phyloP scores from a whole-genome alignment of 2,329 filamentous ascomycete genomes.

The Dactylellina leptospora region DNA sequence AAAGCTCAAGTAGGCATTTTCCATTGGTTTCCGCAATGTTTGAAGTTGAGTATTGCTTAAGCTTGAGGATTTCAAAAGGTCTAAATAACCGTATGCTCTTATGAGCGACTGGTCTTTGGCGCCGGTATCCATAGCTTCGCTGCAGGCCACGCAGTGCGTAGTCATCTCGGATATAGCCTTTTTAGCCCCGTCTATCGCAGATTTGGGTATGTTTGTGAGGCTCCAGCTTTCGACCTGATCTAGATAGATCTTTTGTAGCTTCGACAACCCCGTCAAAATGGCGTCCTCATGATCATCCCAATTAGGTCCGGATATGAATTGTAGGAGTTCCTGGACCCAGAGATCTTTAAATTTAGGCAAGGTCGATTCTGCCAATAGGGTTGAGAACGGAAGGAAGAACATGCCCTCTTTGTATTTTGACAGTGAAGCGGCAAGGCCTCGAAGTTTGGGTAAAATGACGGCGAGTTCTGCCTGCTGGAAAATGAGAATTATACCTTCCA shows the following conservation, averaged over 20 bases:
- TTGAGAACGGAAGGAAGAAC: conserved; percentile 82
- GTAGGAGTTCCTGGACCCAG: conserved; percentile 28
- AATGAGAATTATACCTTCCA: conserved; percentile 22
- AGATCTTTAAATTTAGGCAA: conserved; percentile 72
- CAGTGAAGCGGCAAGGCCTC: conserved; percentile 71
- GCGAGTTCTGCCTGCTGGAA: conserved; percentile 75
- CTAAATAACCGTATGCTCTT: conserved; percentile 31
- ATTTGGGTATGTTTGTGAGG: conserved; percentile 8
- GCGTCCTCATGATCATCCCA: conserved; percentile 30
- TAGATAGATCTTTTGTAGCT: conserved; percentile 23
- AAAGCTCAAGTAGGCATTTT: not conserved
- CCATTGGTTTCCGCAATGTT: conserved; percentile 1
- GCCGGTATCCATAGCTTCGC: conserved; percentile 29
- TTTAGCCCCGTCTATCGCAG: conserved; percentile 8
- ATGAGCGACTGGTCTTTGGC: conserved; percentile 13
- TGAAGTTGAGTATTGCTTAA: conserved; percentile 1
- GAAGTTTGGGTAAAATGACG: conserved; percentile 75
- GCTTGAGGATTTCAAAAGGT: conserved; percentile 16
- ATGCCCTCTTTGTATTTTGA: conserved; percentile 61
- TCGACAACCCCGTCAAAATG: conserved; percentile 29
- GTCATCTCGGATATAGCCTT: conserved; percentile 7
- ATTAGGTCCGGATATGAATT: conserved; percentile 17
- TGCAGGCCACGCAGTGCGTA: not conserved
- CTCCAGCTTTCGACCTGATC: conserved; percentile 27
- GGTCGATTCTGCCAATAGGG: conserved; percentile 78